Conservation (phyloP, 2,329 filamentous ascomycete species). For the Exophiala mesophila region DNA sequence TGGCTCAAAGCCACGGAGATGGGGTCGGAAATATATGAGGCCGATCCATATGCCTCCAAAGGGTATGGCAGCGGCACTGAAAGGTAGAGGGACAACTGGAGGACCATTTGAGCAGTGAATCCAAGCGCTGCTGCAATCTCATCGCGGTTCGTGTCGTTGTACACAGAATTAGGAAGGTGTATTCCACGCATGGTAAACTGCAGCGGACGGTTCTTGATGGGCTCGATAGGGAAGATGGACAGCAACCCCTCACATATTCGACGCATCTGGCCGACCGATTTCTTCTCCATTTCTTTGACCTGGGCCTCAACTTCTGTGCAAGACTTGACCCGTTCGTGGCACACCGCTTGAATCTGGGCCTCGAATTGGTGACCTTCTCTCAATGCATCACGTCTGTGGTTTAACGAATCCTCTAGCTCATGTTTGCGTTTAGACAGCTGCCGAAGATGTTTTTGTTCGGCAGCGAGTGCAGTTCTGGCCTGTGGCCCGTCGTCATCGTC, state of each 20-base stretch:
- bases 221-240: slow-evolving; percentile 74
- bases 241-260: slow-evolving; percentile 81
- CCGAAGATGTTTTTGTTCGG: slow-evolving; percentile 23
- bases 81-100: slow-evolving; percentile 77
- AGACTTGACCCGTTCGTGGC: slow-evolving; percentile 8
- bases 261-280: slow-evolving; percentile 77
- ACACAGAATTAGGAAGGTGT: slow-evolving; percentile 72
- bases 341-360: slow-evolving; percentile 2
- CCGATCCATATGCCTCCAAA: slow-evolving; percentile 66
- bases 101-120: slow-evolving; percentile 68
- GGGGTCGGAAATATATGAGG: slow-evolving; percentile 69
- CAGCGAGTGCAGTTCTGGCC: slow-evolving; percentile 14
- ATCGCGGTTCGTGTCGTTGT: slow-evolving; percentile 66
- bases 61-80: slow-evolving; percentile 75
- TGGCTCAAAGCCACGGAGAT: slow-evolving; percentile 54
- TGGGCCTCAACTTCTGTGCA: slow-evolving; percentile 11
- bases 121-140: slow-evolving; percentile 75
- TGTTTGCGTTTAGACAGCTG: slow-evolving; percentile 32
- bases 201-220: slow-evolving; percentile 59
- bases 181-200: slow-evolving; percentile 79
- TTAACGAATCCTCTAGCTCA: slow-evolving; percentile 42
- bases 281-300: slow-evolving; percentile 42
- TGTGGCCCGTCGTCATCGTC: slow-evolving; percentile 22
- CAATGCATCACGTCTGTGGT: slow-evolving; percentile 22
- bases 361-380: slow-evolving; percentile 10